Percentiles rank a stretch among this genome's conserved stretches.
Conservation (phyloP, 2,329 filamentous ascomycete species). For the Madurella mycetomatis region DNA sequence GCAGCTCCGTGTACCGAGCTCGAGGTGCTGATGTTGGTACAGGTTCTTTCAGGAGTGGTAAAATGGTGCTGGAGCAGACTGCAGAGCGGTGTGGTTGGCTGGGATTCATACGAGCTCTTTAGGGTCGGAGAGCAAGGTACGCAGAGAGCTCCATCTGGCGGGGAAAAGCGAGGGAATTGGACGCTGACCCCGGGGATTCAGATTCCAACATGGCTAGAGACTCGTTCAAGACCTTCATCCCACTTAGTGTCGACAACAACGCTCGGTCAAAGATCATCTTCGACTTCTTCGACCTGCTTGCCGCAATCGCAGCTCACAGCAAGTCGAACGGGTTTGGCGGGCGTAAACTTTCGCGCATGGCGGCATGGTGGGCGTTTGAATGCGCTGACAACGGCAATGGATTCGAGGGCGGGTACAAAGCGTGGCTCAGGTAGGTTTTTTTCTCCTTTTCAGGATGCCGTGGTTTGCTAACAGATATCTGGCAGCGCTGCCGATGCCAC, state of each 20-base stretch:
- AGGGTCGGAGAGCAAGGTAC: conserved; percentile 87
- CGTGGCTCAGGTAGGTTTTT: conserved; percentile 67
- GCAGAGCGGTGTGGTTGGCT: conserved; percentile 85
- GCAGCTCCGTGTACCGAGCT: background rate
- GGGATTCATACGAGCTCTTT: conserved; percentile 96
- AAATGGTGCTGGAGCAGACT: conserved; percentile 99
- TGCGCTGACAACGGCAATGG: conserved; percentile 81
- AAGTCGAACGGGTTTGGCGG: conserved; percentile 92
- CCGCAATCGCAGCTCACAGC: conserved; percentile 85
- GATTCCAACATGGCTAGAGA: conserved; percentile 89
- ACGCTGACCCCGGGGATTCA: conserved; percentile 35
- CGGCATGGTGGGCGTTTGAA: conserved; percentile 98
- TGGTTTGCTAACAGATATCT: conserved; percentile 30
- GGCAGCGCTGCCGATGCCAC: conserved; percentile 85
- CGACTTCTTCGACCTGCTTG: conserved; percentile 91
- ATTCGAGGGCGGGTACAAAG: conserved; percentile 90
- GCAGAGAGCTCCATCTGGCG: conserved; percentile 18
- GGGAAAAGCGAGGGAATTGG: background rate
- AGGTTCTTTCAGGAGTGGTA: conserved; percentile 89
- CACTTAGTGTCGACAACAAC: conserved; percentile 83
- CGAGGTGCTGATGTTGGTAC: conserved; percentile 26
- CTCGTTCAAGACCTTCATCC: conserved; percentile 94
- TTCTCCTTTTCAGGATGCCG: background rate
- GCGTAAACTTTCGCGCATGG: conserved; percentile 88
- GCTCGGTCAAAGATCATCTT: conserved; percentile 85